Evolutionary conservation across 2,329 filamentous ascomycete species (phyloP).

Genomic region (Aspergillus thermomutatus): DNA sequence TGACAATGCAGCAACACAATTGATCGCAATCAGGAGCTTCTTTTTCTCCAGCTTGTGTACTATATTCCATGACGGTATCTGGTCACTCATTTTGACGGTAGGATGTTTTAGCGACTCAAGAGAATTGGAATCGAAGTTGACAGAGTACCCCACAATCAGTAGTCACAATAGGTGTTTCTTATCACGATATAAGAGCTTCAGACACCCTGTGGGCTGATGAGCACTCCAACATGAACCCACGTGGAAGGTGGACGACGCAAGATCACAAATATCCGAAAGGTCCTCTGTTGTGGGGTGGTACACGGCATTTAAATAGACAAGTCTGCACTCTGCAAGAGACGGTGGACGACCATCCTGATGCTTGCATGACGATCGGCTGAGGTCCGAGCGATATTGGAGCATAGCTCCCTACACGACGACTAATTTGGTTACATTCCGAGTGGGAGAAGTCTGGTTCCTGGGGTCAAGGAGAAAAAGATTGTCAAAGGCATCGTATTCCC

Average conservation of each 20-base stretch:
- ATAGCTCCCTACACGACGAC: constrained; percentile 1
- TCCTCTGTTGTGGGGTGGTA: not conserved
- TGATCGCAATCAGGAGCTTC: constrained; percentile 58
- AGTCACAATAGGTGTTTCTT: not conserved
- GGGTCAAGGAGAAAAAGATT: not conserved
- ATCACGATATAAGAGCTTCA: not conserved
- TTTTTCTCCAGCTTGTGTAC: constrained; percentile 55
- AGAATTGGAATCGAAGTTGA: not conserved
- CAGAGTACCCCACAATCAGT: not conserved
- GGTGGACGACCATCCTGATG: not conserved
- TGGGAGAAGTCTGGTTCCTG: constrained; percentile 9
- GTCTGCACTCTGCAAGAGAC: not conserved
- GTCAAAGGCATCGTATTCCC: not conserved
- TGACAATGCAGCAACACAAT: constrained; percentile 60
- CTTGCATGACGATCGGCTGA: constrained; percentile 4
- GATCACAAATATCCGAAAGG: not conserved
- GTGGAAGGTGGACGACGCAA: not conserved
- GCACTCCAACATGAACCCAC: not conserved
- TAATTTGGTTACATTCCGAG: constrained; percentile 21
- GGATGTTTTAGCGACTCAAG: not conserved
- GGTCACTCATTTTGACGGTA: constrained; percentile 31
- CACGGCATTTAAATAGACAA: not conserved
- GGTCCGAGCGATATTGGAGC: not conserved
- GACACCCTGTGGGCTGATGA: not conserved
- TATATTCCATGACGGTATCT: constrained; percentile 45